Base-by-base conservation (phyloP, 2,329 filamentous ascomycete species). In the Nannizziopsis barbatae region DNA sequence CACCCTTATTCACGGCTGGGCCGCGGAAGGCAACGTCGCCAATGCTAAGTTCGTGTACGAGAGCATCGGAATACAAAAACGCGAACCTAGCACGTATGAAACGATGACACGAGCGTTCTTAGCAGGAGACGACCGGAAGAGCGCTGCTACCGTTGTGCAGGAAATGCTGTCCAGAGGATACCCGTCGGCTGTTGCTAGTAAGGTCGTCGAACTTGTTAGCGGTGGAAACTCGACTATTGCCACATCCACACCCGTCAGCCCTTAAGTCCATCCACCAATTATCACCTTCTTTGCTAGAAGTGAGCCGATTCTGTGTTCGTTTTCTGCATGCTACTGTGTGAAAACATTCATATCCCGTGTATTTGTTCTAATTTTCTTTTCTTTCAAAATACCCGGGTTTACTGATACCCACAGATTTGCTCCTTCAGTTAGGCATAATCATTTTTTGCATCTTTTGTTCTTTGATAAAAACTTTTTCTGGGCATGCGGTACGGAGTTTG, bases 81-180 rank as follows among this genome's bases (percentile, higher is more conserved):
- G 92, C 50, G 92, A 98, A 71, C 92, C 92, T 2, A 95, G 88
- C 72, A 98, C 92, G 3, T 98, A 98, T 65, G 92, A 98, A 70
- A 89, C 90, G 36, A 98, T 98, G 92, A 95, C 89, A 4, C 79
- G 92, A 40, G 92, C 92, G 0, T 95, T 83, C 68, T 78, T 98
- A 47, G 81, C 87, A 9, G 83, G 84, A 2, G 86, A 93, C 62
- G 80, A 93, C 62, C 81, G 86, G 31, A 76, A 81, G 42, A 75
- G 77, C 50, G 92, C 92, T 35, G 81, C 87, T 69, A 69, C 62
- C 9, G 83, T 95, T 11, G 89, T 95, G 18, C 77, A 83, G 48
- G 92, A 98, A 74, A 95, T 95, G 77, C 74, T 95, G 32, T 81
- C 80, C 41, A 79, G 92, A 50, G 89, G 89, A 35, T 98, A 96